Percentiles rank a stretch among this genome's conserved stretches.
Evolutionary conservation across 371 early-diverging fungal genomes (phyloP).

Genomic region (Mortierella sp.): DNA sequence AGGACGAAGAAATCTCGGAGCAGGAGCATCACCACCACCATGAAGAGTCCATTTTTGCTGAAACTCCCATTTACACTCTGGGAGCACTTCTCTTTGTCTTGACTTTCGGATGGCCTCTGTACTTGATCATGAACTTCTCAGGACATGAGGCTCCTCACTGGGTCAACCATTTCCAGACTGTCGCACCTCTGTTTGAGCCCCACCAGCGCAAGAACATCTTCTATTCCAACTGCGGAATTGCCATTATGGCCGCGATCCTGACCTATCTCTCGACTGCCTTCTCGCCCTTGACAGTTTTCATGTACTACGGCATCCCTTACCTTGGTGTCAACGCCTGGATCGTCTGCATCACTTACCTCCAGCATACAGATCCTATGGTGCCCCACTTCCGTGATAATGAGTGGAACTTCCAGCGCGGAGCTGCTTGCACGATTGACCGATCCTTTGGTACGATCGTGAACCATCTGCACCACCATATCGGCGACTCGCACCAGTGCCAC

Average conservation of each 20-base stretch:
- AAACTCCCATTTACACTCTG: constrained; percentile 72
- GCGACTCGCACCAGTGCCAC: constrained; percentile 89
- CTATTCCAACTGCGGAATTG: constrained; percentile 75
- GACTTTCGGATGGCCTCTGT: constrained; percentile 86
- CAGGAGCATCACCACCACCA: constrained; percentile 54
- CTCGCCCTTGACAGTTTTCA: constrained; percentile 69
- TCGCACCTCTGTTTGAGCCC: constrained; percentile 76
- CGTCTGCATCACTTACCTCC: constrained; percentile 87
- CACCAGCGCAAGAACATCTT: constrained; percentile 73
- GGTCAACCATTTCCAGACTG: constrained; percentile 85
- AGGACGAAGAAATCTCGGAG: constrained; percentile 40
- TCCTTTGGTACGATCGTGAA: constrained; percentile 83
- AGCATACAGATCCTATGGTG: constrained; percentile 84
- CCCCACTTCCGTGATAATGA: constrained; percentile 82
- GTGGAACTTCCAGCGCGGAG: constrained; percentile 90
- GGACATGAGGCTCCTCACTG: constrained; percentile 77
- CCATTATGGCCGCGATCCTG: constrained; percentile 61
- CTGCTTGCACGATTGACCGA: constrained; percentile 83
- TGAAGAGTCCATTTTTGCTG: constrained; percentile 66
- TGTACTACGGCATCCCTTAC: constrained; percentile 88
- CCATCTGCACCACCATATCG: constrained; percentile 82
- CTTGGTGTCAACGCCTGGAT: constrained; percentile 84
- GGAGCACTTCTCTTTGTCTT: constrained; percentile 68
- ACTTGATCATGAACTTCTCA: constrained; percentile 76
- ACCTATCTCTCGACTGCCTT: constrained; percentile 59